These are phyloP conservation scores for Rhodomyrtus psidioides DNA, from an alignment of 441 rosid species.

Conservation along the genomic window DNA sequence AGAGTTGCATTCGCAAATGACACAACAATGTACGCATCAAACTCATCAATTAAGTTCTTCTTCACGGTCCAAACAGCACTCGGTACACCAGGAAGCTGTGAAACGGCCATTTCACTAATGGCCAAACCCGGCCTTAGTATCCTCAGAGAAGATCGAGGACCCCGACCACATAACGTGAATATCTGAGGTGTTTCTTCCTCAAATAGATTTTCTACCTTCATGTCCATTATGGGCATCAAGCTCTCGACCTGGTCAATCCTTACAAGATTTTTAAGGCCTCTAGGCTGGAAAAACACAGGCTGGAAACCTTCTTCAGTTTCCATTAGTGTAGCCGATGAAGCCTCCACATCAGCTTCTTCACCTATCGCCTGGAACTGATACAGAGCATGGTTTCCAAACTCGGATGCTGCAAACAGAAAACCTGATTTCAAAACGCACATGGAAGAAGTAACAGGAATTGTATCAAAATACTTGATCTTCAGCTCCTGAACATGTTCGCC, in stretches of 20 bases:
- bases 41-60: constrained; percentile 78
- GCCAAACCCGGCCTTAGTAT: constrained; percentile 94
- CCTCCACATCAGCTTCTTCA: constrained; percentile 79
- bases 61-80: constrained; percentile 99
- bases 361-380: constrained; percentile 95
- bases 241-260: constrained; percentile 96
- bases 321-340: constrained; percentile 80
- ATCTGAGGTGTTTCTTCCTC: constrained; percentile 98
- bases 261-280: constrained; percentile 86
- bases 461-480: constrained; percentile 91
- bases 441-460: constrained; percentile 76
- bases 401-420: constrained; percentile 81
- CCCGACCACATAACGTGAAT: constrained; percentile 83
- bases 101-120: constrained; percentile 94
- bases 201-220: constrained; percentile 75
- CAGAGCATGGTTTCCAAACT: constrained; percentile 89
- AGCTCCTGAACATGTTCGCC: constrained; percentile 66
- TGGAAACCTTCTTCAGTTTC: constrained; percentile 94
- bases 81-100: constrained; percentile 98
- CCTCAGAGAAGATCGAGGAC: constrained; percentile 91
- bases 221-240: constrained; percentile 95
- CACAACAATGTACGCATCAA: constrained; percentile 95
- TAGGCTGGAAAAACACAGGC: constrained; percentile 87
- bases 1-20: constrained; percentile 98
- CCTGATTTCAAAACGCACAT: constrained; percentile 90